Conservation (phyloP, 257 asterid genomes). For the Agastache rugosa region DNA sequence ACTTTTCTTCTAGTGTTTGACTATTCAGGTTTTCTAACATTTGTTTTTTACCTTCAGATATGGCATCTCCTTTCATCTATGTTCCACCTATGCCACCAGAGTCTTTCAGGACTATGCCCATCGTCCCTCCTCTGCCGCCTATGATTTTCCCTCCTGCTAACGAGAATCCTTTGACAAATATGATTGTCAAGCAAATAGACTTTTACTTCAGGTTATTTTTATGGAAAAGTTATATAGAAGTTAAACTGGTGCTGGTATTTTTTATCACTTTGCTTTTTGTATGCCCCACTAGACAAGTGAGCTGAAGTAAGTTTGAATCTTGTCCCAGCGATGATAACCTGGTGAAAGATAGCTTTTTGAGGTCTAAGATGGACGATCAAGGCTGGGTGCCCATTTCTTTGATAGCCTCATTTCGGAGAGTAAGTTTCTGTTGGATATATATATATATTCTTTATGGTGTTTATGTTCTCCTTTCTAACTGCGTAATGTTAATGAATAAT, state of each 20-base stretch:
- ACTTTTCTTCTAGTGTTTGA: slow-evolving; percentile 9
- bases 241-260: not conserved
- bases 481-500: not conserved
- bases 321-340: slow-evolving; percentile 73
- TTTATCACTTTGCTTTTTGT: not conserved
- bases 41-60: slow-evolving; percentile 50
- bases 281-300: slow-evolving; percentile 1
- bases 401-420: slow-evolving; percentile 79
- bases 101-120: slow-evolving; percentile 59
- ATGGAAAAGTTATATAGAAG: slow-evolving; percentile 4
- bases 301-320: slow-evolving; percentile 27
- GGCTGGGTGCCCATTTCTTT: slow-evolving; percentile 83
- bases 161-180: slow-evolving; percentile 47
- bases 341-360: slow-evolving; percentile 70
- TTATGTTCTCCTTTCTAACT: not conserved
- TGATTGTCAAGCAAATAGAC: slow-evolving; percentile 75
- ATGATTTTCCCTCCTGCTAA: slow-evolving; percentile 47
- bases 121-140: slow-evolving; percentile 56
- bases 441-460: not conserved
- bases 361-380: slow-evolving; percentile 72
- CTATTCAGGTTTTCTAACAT: slow-evolving; percentile 28
- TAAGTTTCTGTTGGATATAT: slow-evolving; percentile 48
- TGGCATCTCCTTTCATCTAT: slow-evolving; percentile 54
- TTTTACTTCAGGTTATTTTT: slow-evolving; percentile 79
- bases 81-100: slow-evolving; percentile 62